Evolutionary conservation across 495 filamentous ascomycete genomes (phyloP).

Genomic region (Rostrohypoxylon terebratum): DNA sequence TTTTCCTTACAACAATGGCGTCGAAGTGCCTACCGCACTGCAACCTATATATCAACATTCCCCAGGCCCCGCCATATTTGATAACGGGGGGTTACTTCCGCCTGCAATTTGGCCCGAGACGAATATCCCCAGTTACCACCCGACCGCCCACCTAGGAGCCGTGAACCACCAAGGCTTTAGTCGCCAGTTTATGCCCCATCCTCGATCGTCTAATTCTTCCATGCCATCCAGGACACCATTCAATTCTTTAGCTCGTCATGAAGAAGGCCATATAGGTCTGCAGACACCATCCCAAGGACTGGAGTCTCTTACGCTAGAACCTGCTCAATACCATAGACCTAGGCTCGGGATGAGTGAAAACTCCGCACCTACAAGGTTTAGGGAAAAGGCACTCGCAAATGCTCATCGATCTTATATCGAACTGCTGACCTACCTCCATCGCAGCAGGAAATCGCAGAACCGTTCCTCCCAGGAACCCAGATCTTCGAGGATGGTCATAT

Average conservation of each 20-base stretch:
- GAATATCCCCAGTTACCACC: constrained; percentile 60
- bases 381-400: constrained; percentile 84
- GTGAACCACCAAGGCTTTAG: constrained; percentile 34
- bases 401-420: constrained; percentile 91
- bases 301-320: constrained; percentile 55
- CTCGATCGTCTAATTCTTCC: constrained; percentile 40
- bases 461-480: constrained; percentile 43
- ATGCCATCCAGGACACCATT: constrained; percentile 40
- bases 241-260: constrained; percentile 37
- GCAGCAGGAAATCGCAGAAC: constrained; percentile 63
- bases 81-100: constrained; percentile 76
- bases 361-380: constrained; percentile 70
- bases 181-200: constrained; percentile 34
- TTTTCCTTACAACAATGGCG: constrained; percentile 55
- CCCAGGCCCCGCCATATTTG: constrained; percentile 77
- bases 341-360: constrained; percentile 36
- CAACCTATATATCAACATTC: constrained; percentile 78
- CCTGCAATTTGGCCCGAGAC: constrained; percentile 81
- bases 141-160: constrained; percentile 27
- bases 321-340: constrained; percentile 33
- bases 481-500: constrained; percentile 59
- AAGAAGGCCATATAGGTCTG: constrained; percentile 31
- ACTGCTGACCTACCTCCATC: constrained; percentile 79
- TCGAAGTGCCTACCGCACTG: constrained; percentile 73
- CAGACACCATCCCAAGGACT: constrained; percentile 52